Base-by-base conservation (phyloP, 176 grass and related monocot genomes). In the Carex pumila region DNA sequence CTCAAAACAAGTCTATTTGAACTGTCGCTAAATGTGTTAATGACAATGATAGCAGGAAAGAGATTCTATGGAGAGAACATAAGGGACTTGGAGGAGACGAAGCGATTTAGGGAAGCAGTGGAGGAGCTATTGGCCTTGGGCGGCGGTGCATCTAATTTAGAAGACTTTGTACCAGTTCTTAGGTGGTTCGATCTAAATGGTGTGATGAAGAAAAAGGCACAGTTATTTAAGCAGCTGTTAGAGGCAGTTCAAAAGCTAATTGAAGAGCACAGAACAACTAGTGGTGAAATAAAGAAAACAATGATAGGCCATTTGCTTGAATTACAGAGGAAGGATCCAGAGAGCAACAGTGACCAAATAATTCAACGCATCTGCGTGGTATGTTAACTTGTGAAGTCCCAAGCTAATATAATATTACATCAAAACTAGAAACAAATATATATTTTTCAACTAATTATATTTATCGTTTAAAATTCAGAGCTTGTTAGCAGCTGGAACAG, bases 1-100 rank as follows among this genome's bases (percentile, higher is more conserved):
- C 12, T 87, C 29, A 87, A 83, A 59, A 50, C 53, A 25, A 83
- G 34, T 49, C 12, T 87, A 11, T 87, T 74, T 29, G 36, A 83
- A 25, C 18, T 87, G 13, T 3, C 55, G 12, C 31, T 62, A 25
- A 64, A 65, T 65, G 41, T 83, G 65, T 61, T 87, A 52, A 15
- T 37, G 79, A 61, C 45, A 52, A 60, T 82, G 85, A 68, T 72
- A 12, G 63, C 61, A 1, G 62, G 76, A 1, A 43, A 41, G n/a
- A 34, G 79, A 31, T 65, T 73, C 69, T 73, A 73, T 47, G 76
- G 29, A 49, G 62, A 32, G 34, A 56, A 81, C 45, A 29, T 32
- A 36, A 17, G 45, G 30, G 79, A 82, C 57, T n/a, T 36, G 5
- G 63, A 50, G 17, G 22, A 81, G 78, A 36, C 21, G 29, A 39